Evolutionary conservation across 371 early-diverging fungal genomes (phyloP), one percentile per base, ranked within the genome.

Genomic region (Syncephalastrum racemosum): DNA sequence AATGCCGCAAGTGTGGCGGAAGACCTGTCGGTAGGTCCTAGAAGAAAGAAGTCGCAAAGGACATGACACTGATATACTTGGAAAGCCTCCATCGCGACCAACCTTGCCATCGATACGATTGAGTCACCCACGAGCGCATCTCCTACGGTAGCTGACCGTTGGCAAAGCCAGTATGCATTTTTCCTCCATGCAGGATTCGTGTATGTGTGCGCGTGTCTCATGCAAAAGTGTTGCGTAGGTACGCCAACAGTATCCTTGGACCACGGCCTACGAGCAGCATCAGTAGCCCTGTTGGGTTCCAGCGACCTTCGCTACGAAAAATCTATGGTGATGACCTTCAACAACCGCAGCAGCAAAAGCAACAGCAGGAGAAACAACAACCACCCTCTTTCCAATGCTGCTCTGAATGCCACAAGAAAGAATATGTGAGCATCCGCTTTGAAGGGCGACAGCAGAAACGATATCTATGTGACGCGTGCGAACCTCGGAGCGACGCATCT

Each of bases 1-100:
- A 74, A 62, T 83, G 84, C 56, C 56, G 67, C 40, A 75, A 71
- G 62, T 83, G 84, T 56, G 80, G 84, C 20, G 84, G 84, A 36
- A 69, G 78, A 42, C 63, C 79, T 43, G 80, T 83, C 43, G 73
- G 83, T 83, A 54, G n/a, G 42, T 53, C 27, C n/a, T 39, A 27
- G 3, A 27, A 12, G 24, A 13, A 7, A 43, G 7, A 16, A 5
- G n/a, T 4, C 46, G 8, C 40, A 4, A 1, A 31, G 18, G 18
- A 42, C 31, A 6, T 18, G 4, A 20, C 54, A 36, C 18, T 42
- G 42, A 31, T 36, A 22, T 25, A 24, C 47, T 16, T 46, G 4
- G 54, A 5, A 5, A 71, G 77, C 68, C 16, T 81, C 82, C 1
- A 78, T 70, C 40, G 76, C 79, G 41, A 75, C 70, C 39, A 66